phyloP scores from a whole-genome alignment of 139 green algal genomes.

The Tetraselmis striata region DNA sequence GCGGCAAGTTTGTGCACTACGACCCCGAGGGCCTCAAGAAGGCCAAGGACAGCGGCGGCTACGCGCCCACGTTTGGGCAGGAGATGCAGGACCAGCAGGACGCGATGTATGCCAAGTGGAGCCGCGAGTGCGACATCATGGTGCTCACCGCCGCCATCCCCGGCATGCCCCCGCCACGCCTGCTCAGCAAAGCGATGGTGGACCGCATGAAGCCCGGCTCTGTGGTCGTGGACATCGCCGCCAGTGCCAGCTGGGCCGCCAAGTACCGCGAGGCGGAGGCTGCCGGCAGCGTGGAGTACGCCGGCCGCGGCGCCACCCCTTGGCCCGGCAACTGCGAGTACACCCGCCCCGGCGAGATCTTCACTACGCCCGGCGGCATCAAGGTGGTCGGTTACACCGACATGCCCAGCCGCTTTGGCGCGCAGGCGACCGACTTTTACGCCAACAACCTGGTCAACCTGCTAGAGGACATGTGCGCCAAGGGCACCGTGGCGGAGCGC shows the following conservation, averaged over 20 bases:
- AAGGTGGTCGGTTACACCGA: constrained; percentile 27
- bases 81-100: no score
- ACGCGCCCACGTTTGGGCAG: constrained; percentile 8
- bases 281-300: no score
- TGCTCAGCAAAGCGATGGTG: constrained; percentile 26
- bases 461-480: constrained; percentile 18
- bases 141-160: constrained; percentile 32
- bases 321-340: constrained; percentile 25
- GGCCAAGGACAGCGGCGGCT: constrained; percentile 14
- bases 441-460: constrained; percentile 29
- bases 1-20: constrained; percentile 7
- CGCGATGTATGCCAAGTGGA: constrained; percentile 16
- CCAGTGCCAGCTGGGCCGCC: constrained; percentile 13
- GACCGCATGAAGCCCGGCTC: constrained; percentile 9
- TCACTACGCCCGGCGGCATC: constrained; percentile 17
- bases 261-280: no score
- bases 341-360: constrained; percentile 17
- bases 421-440: constrained; percentile 19
- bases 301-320: no score
- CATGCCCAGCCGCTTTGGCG: constrained; percentile 17
- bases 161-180: constrained; percentile 14
- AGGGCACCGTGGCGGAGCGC: no score
- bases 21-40: constrained; percentile 1
- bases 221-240: constrained; percentile 37
- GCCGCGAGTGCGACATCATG: constrained; percentile 23